phyloP scores from a whole-genome alignment of 2,329 filamentous ascomycete species.

The Penicillium expansum region DNA sequence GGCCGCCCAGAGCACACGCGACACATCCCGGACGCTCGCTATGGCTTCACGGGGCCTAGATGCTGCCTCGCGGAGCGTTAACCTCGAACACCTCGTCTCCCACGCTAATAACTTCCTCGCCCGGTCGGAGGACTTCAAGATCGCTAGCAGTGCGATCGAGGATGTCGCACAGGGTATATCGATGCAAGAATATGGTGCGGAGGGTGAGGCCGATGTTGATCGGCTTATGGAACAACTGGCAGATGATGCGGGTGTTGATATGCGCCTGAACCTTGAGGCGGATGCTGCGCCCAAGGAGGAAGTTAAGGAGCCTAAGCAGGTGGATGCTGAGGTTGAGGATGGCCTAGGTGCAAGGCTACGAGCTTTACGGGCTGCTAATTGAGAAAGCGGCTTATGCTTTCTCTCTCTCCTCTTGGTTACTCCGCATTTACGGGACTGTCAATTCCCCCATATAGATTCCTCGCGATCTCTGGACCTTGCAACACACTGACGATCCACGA shows the following conservation, averaged over 20 bases:
- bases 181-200: conserved; percentile 46
- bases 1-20: conserved; percentile 48
- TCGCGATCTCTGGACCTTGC: not conserved
- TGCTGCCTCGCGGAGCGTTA: conserved; percentile 45
- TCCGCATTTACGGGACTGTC: not conserved
- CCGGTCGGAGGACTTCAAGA: conserved; percentile 45
- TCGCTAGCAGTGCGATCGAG: conserved; percentile 42
- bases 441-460: not conserved
- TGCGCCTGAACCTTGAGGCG: conserved; percentile 41
- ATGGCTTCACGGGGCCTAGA: conserved; percentile 47
- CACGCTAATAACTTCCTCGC: conserved; percentile 46
- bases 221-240: conserved; percentile 46
- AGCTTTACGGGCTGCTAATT: conserved; percentile 40
- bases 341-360: conserved; percentile 42
- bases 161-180: conserved; percentile 43
- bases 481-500: conserved; percentile 6
- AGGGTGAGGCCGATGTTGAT: conserved; percentile 44
- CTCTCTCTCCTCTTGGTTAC: not conserved
- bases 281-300: conserved; percentile 42
- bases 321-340: conserved; percentile 40
- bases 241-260: conserved; percentile 45
- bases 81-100: conserved; percentile 44
- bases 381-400: not conserved
- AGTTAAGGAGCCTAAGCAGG: conserved; percentile 39
- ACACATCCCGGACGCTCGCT: conserved; percentile 46